Evolutionary conservation across 2,329 filamentous ascomycete genomes (phyloP), one percentile per base, ranked within the genome.

Genomic region (Venturiaceae sp.): DNA sequence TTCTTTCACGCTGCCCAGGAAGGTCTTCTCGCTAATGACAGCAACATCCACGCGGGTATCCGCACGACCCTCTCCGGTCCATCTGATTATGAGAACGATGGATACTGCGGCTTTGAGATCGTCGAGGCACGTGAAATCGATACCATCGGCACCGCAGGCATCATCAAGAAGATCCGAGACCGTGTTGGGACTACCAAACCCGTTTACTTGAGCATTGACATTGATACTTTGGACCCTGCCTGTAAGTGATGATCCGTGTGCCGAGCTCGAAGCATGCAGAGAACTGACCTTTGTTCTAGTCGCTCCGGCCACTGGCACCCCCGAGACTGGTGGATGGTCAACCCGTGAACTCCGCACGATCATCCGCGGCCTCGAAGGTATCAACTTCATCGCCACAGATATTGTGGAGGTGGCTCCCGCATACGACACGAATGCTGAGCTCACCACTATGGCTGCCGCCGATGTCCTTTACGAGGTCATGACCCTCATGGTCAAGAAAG

Each of bases 11-110:
- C 89, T 0, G 75, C 86, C 0, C 82, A 85, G 72, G 88, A 94
- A 69, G 90, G 90, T 2, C 77, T 94, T 16, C 77, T 95, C 21
- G 80, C 80, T 62, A 95, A 94, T 68, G 87, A 94, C 75, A 87
- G 83, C 64, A 92, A 91, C 73, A 91, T 95, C 72, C 90, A 95
- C 69, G 90, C 88, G 16, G 90, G 90, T 39, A 94, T 95, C 70
- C 84, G 90, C 58, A 94, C 90, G 0, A 94, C 88, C 2, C 77
- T 94, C 19, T 87, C 83, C 60, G 88, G 88, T 0, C 84, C 86
- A 0, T 87, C 83, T 19, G 89, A 92, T 74, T 92, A 92, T 70
- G 88, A 90, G 64, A 90, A 92, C 67, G 88, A 94, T 68, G 87
- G 87, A 33, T 92, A 92, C 73, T 90, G 86, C 68, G 88, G 89